These are phyloP conservation scores for Fusarium irregulare DNA, from an alignment of 2,329 filamentous ascomycete species.

Conservation along the genomic window DNA sequence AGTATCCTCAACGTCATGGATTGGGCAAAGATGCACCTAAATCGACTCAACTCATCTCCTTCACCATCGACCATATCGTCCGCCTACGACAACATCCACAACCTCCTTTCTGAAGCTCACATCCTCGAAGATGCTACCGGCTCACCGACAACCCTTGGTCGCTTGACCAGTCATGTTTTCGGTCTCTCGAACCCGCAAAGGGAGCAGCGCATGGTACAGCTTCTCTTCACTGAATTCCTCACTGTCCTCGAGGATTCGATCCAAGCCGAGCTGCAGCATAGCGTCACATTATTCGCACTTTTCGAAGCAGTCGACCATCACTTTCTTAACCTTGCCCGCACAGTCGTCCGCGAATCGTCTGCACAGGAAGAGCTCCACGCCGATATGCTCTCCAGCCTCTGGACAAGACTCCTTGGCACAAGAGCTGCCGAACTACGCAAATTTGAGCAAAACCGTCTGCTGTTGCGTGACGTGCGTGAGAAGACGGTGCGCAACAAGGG, in stretches of 20 bases:
- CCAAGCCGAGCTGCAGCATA: slow-evolving; percentile 83
- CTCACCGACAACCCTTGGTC: slow-evolving; percentile 75
- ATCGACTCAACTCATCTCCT: slow-evolving; percentile 71
- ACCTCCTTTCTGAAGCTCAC: slow-evolving; percentile 73
- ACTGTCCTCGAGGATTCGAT: slow-evolving; percentile 90
- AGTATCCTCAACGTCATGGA: slow-evolving; percentile 95
- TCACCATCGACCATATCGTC: slow-evolving; percentile 70
- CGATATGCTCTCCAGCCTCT: slow-evolving; percentile 84
- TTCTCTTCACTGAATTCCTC: slow-evolving; percentile 87
- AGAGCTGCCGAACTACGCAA: slow-evolving; percentile 82
- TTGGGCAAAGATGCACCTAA: slow-evolving; percentile 89
- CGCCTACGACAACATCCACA: slow-evolving; percentile 86
- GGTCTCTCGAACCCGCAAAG: slow-evolving; percentile 84
- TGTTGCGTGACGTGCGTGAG: slow-evolving; percentile 81
- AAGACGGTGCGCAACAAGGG: slow-evolving; percentile 90
- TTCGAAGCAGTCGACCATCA: slow-evolving; percentile 92
- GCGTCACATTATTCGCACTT: slow-evolving; percentile 83
- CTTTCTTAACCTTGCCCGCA: slow-evolving; percentile 87
- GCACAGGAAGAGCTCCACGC: slow-evolving; percentile 83
- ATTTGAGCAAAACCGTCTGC: slow-evolving; percentile 87
- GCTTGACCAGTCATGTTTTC: slow-evolving; percentile 77
- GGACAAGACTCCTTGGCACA: slow-evolving; percentile 85
- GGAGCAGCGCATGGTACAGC: slow-evolving; percentile 82
- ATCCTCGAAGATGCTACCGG: slow-evolving; percentile 66
- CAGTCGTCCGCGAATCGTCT: slow-evolving; percentile 84